Base-by-base conservation (phyloP, 2,329 filamentous ascomycete species). In the Elsinoe fawcettii region DNA sequence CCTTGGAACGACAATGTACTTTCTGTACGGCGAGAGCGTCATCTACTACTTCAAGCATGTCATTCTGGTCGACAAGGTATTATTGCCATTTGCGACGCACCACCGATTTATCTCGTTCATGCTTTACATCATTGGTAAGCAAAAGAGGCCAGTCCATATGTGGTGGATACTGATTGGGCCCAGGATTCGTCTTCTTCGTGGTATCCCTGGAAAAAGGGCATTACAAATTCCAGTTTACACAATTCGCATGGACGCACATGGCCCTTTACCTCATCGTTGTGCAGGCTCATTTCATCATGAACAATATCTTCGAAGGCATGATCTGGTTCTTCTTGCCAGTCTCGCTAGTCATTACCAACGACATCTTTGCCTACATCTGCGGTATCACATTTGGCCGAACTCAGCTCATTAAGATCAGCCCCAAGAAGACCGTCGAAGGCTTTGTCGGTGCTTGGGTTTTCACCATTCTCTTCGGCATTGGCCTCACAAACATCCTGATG, bases 31-130 rank as follows among this genome's bases (percentile, higher is more conserved):
- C 69, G 93, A 99, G 75, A 96, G 90, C 67, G 92, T 99, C 68
- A 96, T 99, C 68, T 99, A 99, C 77, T 99, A 99, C 75, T 99
- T 99, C 76, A 99, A 99, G 80, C 93, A 99, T 71, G 92, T 99
- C 64, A 85, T 99, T 43, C 77, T 99, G 59, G 91, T 99, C 46
- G 93, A 99, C 74, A 89, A 87, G 72, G 88, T 97, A 46, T 78
- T 99, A 60, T 78, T 96, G 58, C 93, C 93, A 7, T 84, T 99
- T 70, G 91, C 93, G 56, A 97, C 92, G 14, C 93, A 99, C 75
- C 93, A 99, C 72, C 83, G 93, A 64, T 99, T 99, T 78, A 96
- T 99, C 72, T 96, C 91, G 77, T 97, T 99, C 69, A 87, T 95
- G 73, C 88, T 99, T 65, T 99, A 99, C 74, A 87, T 96, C 59